Evolutionary conservation across 192 early-diverging fungal species (phyloP), one percentile per base, ranked within the genome.

Genomic region (Backusella australiensis): DNA sequence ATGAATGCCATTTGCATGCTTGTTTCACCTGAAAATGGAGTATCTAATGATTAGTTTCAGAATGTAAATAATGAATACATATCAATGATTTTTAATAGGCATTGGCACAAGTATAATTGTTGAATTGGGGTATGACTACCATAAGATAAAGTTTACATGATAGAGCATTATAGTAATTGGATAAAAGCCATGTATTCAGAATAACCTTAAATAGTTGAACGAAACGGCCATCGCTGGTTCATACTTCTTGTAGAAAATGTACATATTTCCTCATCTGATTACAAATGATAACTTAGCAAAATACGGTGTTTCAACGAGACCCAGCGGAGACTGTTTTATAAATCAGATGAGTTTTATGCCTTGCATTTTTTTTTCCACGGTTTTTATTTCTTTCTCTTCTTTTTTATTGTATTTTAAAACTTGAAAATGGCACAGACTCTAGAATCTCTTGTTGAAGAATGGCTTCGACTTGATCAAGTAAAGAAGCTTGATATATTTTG

Each of bases 381-480:
- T 39, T 39, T 41, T 4, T 68, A n/a, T 38, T 35, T 34, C 17
- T 66, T 29, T 9, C 14, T 29, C 34, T 32, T 67, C 19, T 36
- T n/a, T 35, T 34, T 17, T 67, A 41, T 21, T 38, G 21, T 38
- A 36, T 69, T 38, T n/a, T 23, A 19, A 41, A 11, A 14, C 21
- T 39, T 23, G 39, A 69, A 69, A 69, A 69, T 69, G 68, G 68
- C 68, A 23, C 34, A 36, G 1, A 69, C 68, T 39, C 68, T 69
- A 7, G 68, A 69, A 12, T 35, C 73, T 2, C 86, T 89, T 46
- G 89, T 79, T 15, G 56, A 83, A 78, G 85, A 89, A 79, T 90
- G 89, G 89, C 75, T 90, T 39, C 73, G 78, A 59, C 82, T 90
- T 29, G 89, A 90, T 75, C 75, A 85, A 77, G 89, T 88, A 77